Evolutionary conservation across 164 flowering plant genomes (phyloP).

Genomic region (Litsea cubeba): DNA sequence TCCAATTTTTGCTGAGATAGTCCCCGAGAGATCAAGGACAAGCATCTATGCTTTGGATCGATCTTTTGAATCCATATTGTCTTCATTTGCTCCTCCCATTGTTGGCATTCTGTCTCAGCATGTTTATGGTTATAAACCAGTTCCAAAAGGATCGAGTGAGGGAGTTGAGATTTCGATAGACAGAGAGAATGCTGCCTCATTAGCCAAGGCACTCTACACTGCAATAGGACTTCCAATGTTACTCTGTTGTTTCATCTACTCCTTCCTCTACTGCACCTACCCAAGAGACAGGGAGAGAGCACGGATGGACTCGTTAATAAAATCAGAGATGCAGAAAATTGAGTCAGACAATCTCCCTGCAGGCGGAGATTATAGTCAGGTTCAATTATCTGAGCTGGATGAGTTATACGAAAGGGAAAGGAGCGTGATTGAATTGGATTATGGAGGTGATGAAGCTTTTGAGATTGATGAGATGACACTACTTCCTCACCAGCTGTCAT

Average conservation of each 20-base stretch:
- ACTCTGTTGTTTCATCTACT: conserved; percentile 73
- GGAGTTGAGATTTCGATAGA: conserved; percentile 58
- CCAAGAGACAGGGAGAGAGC: conserved; percentile 85
- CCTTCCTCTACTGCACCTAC: conserved; percentile 70
- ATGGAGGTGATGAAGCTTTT: conserved; percentile 28
- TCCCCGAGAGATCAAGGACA: conserved; percentile 80
- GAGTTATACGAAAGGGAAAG: conserved; percentile 25
- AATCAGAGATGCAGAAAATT: conserved; percentile 62
- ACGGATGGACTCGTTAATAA: conserved; percentile 58
- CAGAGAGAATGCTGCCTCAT: conserved; percentile 71
- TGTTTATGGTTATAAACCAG: conserved; percentile 71
- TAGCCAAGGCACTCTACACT: conserved; percentile 78
- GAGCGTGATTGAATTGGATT: conserved; percentile 38
- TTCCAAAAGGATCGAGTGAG: conserved; percentile 42
- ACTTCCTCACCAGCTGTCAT: conserved; percentile 41
- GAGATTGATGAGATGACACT: conserved; percentile 41
- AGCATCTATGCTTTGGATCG: conserved; percentile 88
- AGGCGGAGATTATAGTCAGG: conserved; percentile 19
- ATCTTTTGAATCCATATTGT: conserved; percentile 74
- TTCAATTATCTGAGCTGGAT: conserved; percentile 19
- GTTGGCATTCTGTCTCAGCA: conserved; percentile 78
- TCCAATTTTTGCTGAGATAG: conserved; percentile 96
- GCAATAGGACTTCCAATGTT: conserved; percentile 74
- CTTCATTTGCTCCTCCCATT: conserved; percentile 95
- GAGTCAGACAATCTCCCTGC: conserved; percentile 28